Evolutionary conservation across 1,139 yeast species (phyloP).

Genomic region (Groenewaldozyma auringiensis): DNA sequence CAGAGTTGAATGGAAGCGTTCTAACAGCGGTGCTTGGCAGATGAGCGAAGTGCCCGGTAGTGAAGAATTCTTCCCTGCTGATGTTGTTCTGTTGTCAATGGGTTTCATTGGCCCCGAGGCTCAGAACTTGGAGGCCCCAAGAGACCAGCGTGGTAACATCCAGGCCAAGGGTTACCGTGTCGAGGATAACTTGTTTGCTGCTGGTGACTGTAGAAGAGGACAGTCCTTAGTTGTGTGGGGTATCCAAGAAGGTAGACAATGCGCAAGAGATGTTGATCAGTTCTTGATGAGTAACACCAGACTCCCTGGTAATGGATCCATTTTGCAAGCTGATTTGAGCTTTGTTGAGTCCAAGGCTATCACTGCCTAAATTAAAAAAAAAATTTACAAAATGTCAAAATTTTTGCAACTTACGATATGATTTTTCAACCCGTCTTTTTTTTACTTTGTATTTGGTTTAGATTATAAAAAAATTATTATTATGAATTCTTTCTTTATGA

Average conservation of each 20-base stretch:
- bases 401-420: conserved; percentile 1
- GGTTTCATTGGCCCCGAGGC: conserved; percentile 97
- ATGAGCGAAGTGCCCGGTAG: conserved; percentile 96
- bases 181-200: conserved; percentile 69
- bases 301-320: conserved; percentile 91
- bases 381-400: neutral
- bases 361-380: neutral
- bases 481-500: no score
- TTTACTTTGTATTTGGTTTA: no score
- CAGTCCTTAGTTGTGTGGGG: conserved; percentile 99
- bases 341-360: neutral
- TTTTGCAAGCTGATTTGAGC: conserved; percentile 53
- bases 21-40: conserved; percentile 96
- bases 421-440: neutral
- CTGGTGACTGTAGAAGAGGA: conserved; percentile 99
- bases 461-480: no score
- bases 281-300: conserved; percentile 71
- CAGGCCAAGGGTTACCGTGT: conserved; percentile 67
- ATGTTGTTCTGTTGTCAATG: conserved; percentile 88
- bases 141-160: conserved; percentile 84
- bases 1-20: conserved; percentile 95
- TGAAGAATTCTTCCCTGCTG: conserved; percentile 92
- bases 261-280: conserved; percentile 88
- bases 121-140: conserved; percentile 60
- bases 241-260: conserved; percentile 97